Base-by-base conservation (phyloP, 2,329 filamentous ascomycete genomes). In the Aspergillus thermomutatus region DNA sequence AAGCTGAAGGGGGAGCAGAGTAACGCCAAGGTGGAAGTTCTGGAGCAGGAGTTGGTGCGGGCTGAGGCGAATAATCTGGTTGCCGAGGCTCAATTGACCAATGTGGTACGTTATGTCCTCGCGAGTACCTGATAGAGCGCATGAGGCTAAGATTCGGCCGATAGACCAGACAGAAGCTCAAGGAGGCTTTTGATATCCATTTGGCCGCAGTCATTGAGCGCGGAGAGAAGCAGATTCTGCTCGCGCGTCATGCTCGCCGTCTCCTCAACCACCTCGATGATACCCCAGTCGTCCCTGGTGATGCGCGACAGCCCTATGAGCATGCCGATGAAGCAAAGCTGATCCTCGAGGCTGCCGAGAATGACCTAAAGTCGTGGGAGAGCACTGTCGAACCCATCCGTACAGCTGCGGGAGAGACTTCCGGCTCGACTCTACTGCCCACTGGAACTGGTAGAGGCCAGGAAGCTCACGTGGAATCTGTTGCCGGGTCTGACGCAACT, bases 21-120 rank as follows among this genome's bases (percentile, higher is more conserved):
- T 71, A 95, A 88, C 69, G 82, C 90, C 28, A 90, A 86, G 72
- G 80, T 97, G 54, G 87, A 91, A 37, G 88, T 88, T 23, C 82
- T 97, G 53, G 94, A 99, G 80, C 94, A 99, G 79, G 94, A 97
- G 80, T 86, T 99, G 53, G 92, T 99, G 53, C 84, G 94, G 64
- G 92, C 93, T 25, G 94, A 99, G 80, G 94, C 94, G 3, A 92
- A 97, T 80, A 95, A 91, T 68, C 78, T 99, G 57, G 94, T 99
- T 50, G 94, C 94, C 1, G 94, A 99, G 77, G 94, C 94, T 23
- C 94, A 99, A 76, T 82, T 99, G 73, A 93, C 90, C 70, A 99
- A 99, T 74, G 87, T 96, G 65, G 91, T 95, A 79, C 59, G 88
- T 83, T 25, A 34, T 50, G 14, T 23, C 37, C 43, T 9, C 19